Conservation (phyloP, 2,329 filamentous ascomycete species). For the Elsinoe perseae region DNA sequence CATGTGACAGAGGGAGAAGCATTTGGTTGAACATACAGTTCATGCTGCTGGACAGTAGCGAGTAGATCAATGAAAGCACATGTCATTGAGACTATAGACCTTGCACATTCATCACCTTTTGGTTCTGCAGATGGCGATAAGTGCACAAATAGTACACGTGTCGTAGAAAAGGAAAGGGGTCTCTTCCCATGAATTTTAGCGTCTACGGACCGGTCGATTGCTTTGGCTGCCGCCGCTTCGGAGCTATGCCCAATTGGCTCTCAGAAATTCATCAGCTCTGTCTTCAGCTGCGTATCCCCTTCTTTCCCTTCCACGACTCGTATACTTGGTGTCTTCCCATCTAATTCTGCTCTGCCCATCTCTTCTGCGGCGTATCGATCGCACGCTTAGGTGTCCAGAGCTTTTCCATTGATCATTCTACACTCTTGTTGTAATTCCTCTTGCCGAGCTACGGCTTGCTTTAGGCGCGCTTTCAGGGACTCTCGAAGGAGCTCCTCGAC, state of each 20-base stretch:
- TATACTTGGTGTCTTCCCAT: too few relatives aligned
- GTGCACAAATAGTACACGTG: conserved; percentile 4
- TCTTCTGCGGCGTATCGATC: background rate
- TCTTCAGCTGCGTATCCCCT: background rate
- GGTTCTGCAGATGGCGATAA: background rate
- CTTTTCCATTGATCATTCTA: background rate
- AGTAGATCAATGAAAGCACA: background rate
- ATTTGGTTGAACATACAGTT: conserved; percentile 4
- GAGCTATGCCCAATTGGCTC: conserved; percentile 5
- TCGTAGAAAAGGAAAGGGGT: background rate
- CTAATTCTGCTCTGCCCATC: conserved; percentile 1
- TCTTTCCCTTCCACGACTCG: background rate
- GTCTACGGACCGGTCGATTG: conserved; percentile 9
- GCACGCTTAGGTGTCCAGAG: background rate
- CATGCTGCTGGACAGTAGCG: conserved; percentile 8
- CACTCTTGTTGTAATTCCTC: conserved; percentile 4
- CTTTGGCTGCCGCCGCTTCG: background rate
- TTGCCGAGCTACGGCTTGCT: background rate
- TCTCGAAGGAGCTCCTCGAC: conserved; percentile 7
- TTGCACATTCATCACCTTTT: background rate
- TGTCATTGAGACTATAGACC: background rate
- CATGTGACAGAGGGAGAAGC: background rate
- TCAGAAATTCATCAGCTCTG: conserved; percentile 12
- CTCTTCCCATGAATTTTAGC: background rate
- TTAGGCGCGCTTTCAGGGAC: background rate